These are phyloP conservation scores for Amborella trichopoda DNA, from an alignment of 164 flowering plant species.

Conservation along the genomic window DNA sequence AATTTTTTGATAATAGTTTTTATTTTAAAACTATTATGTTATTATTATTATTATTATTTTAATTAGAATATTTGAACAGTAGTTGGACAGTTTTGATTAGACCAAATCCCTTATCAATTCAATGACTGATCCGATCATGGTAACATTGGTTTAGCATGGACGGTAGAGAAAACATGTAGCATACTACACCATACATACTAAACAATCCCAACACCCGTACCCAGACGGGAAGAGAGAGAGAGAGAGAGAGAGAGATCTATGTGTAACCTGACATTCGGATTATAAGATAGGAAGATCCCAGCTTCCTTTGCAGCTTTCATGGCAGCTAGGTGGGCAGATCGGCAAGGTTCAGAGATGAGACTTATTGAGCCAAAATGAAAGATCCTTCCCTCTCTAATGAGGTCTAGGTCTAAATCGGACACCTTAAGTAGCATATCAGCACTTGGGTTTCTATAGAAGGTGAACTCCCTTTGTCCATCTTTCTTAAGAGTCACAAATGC, in stretches of 20 bases:
- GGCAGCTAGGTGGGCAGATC: conserved; percentile 30
- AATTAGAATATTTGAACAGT: too few relatives aligned
- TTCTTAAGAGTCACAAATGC: conserved; percentile 30
- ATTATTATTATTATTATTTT: too few relatives aligned
- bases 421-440: conserved; percentile 36
- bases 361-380: conserved; percentile 36
- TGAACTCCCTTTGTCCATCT: conserved; percentile 38
- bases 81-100: too few relatives aligned
- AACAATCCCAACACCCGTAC: too few relatives aligned
- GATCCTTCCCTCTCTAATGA: conserved; percentile 22
- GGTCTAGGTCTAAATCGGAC: conserved; percentile 23
- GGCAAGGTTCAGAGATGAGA: conserved; percentile 29
- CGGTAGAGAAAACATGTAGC: too few relatives aligned
- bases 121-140: conserved; percentile 24
- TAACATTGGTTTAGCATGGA: conserved; percentile 28
- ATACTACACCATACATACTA: too few relatives aligned
- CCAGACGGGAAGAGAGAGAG: too few relatives aligned
- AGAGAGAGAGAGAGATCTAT: too few relatives aligned
- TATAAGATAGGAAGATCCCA: conserved; percentile 35
- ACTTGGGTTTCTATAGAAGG: conserved; percentile 37
- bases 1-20: too few relatives aligned
- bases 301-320: conserved; percentile 24
- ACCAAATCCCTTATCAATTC: too few relatives aligned
- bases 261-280: conserved; percentile 33
- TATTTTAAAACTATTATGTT: too few relatives aligned